These are phyloP conservation scores for Lactarius tabidus DNA, from an alignment of 768 basidiomycete species.

Conservation along the genomic window DNA sequence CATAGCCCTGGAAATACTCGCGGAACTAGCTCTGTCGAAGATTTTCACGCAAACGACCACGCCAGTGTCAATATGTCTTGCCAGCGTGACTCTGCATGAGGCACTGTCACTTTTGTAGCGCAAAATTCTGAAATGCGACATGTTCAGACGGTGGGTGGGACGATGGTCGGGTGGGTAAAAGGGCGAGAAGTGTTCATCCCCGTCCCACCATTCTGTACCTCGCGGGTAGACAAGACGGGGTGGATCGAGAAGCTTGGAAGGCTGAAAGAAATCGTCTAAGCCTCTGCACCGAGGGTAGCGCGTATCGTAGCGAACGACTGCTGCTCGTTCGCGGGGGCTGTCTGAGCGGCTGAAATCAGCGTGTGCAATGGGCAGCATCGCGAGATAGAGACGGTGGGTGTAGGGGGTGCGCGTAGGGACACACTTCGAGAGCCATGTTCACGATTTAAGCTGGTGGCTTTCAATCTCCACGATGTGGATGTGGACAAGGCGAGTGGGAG, in stretches of 20 bases:
- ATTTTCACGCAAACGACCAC: slow-evolving; percentile 9
- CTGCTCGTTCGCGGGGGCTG: background rate
- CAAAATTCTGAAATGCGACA: background rate
- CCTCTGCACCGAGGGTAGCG: background rate
- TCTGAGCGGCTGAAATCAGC: background rate
- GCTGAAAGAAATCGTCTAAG: background rate
- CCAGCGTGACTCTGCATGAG: background rate
- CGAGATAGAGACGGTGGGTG: background rate
- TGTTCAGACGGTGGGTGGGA: background rate
- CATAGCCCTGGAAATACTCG: background rate
- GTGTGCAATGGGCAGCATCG: background rate
- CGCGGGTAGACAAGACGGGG: background rate
- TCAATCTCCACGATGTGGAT: background rate
- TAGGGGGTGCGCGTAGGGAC: background rate
- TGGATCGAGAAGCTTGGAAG: background rate
- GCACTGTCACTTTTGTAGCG: background rate
- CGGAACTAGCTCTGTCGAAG: background rate
- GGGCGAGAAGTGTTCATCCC: slow-evolving; percentile 7
- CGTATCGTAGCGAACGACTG: background rate
- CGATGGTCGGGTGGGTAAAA: background rate
- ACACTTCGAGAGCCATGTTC: background rate
- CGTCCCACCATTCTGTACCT: slow-evolving; percentile 9
- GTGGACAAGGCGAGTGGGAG: background rate
- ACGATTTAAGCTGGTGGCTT: background rate
- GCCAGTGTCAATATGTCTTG: background rate